Evolutionary conservation across 176 grass and related monocot species (phyloP), one percentile per base, ranked within the genome.

Genomic region (Tillandsia fasciculata): DNA sequence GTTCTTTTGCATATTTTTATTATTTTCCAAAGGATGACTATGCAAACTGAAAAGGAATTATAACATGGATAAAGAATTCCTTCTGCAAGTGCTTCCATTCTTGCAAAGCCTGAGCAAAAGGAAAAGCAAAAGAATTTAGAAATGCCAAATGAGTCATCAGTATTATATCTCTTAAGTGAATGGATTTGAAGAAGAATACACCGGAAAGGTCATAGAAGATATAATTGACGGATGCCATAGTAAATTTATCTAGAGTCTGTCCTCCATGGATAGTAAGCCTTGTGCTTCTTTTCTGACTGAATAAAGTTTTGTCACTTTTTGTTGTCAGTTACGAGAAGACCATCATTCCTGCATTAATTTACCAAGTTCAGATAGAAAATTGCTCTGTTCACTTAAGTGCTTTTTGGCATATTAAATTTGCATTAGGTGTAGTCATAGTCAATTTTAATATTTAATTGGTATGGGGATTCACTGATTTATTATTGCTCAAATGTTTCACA

Each of bases 401-500:
- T 58, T 18, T 59, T 61, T 61, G 13, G 56, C 13, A 18, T 6
- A 61, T 20, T 20, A 18, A 61, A 61, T 61, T 61, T 14, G 56
- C 15, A 20, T 23, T 61, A 61, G 56, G 8, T 61, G 15, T 23
- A 10, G 22, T 2, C 1, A 14, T 1, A 61, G 49, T 73, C 33
- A 20, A 2, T 12, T 54, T 69, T 12, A 42, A 49, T 1, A 42
- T 42, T 42, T 42, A 42, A 42, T 1, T 42, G 33, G 33, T 42
- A 5, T 42, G 7, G 33, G 3, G 33, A 42, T 42, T 42, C 33
- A 42, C 33, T 42, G 33, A 42, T 42, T 42, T 42, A 6, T 14
- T 57, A 11, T 53, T 75, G 63, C 52, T 78, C 12, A 68, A 77
- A 13, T 3, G 18, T 48, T 64, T 81, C 27, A 64, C 12, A 51